Evolutionary conservation across 2,329 filamentous ascomycete genomes (phyloP).

Genomic region (Uncinocarpus reesii): DNA sequence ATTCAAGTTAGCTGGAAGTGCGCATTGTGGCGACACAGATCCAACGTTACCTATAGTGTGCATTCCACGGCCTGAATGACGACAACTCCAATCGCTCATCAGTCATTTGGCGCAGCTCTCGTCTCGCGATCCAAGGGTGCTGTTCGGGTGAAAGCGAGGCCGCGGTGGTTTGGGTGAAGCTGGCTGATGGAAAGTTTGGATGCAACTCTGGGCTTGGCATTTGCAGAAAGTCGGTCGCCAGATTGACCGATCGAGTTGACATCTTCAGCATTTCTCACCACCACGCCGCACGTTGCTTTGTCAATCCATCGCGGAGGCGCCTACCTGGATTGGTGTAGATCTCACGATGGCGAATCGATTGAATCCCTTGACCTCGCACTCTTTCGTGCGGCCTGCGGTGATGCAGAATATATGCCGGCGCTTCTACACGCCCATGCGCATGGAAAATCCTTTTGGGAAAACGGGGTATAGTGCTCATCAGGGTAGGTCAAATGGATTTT

Average conservation of each 20-base stretch:
- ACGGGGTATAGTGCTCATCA: conserved; percentile 3
- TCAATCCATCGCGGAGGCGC: too few species aligned
- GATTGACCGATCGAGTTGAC: background rate
- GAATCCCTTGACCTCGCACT: conserved; percentile 2
- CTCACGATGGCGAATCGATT: conserved; percentile 4
- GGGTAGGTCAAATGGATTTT: background rate
- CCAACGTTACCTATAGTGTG: conserved; percentile 4
- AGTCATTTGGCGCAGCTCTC: background rate
- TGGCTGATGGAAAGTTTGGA: background rate
- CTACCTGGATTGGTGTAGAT: background rate
- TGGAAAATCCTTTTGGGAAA: conserved; percentile 7
- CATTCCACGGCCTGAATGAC: conserved; percentile 9
- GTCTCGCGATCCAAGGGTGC: background rate
- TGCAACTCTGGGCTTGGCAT: conserved; percentile 8
- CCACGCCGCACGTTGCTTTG: background rate
- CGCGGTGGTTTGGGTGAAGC: too few species aligned
- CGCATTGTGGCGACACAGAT: background rate
- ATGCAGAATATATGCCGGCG: conserved; percentile 2
- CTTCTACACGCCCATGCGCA: background rate
- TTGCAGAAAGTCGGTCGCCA: background rate
- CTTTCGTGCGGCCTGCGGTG: conserved; percentile 4
- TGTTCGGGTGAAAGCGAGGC: too few species aligned
- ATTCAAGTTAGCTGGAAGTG: background rate
- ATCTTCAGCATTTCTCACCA: background rate
- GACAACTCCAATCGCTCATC: background rate